Percentiles rank a stretch among this genome's conserved stretches.
These are phyloP conservation scores for Pseudocercospora macadamiae DNA, from an alignment of 2,329 filamentous ascomycete species.

Conservation along the genomic window DNA sequence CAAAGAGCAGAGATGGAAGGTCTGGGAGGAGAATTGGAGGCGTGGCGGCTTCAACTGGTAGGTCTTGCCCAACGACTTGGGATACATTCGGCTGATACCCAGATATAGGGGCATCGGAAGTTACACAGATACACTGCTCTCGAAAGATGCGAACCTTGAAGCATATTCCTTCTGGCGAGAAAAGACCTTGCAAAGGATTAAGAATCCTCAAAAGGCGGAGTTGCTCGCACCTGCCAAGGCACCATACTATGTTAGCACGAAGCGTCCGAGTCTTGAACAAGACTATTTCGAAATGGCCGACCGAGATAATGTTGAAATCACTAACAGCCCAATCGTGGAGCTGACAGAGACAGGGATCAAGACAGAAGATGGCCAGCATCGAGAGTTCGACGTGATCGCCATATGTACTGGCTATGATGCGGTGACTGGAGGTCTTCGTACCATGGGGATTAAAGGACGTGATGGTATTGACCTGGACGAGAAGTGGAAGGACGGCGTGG, in stretches of 20 bases:
- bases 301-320: constrained; percentile 45
- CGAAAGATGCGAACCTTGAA: constrained; percentile 16
- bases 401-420: constrained; percentile 51
- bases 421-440: constrained; percentile 39
- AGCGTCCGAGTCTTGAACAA: constrained; percentile 50
- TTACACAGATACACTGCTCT: constrained; percentile 12
- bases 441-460: constrained; percentile 41
- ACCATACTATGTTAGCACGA: constrained; percentile 49
- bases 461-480: constrained; percentile 44
- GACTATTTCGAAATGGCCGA: constrained; percentile 51
- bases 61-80: background rate
- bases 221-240: constrained; percentile 47
- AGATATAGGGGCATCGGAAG: constrained; percentile 15
- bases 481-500: constrained; percentile 47
- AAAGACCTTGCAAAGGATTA: constrained; percentile 48
- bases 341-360: constrained; percentile 50
- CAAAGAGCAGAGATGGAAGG: constrained; percentile 32
- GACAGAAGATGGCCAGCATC: constrained; percentile 42
- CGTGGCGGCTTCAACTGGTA: constrained; percentile 42
- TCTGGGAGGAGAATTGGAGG: constrained; percentile 46
- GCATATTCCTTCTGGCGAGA: constrained; percentile 49
- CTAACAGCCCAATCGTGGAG: constrained; percentile 46
- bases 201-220: constrained; percentile 47
- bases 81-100: background rate
- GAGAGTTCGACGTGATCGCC: constrained; percentile 45